Evolutionary conservation across 2,329 filamentous ascomycete genomes (phyloP).

Genomic region (Paraphaeosphaeria sporulosa): DNA sequence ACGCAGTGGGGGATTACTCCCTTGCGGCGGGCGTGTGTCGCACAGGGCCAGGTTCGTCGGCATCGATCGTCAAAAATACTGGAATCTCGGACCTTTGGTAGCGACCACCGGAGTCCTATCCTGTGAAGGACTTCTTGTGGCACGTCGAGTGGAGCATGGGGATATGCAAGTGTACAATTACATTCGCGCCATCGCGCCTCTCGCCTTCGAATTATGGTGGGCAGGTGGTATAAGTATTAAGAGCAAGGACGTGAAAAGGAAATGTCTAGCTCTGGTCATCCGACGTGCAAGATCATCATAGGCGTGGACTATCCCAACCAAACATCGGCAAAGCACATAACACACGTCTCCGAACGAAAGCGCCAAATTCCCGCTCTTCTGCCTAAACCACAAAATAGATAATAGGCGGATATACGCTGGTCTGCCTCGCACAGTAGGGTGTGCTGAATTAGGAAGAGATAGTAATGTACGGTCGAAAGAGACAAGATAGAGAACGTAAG

Average conservation of each 20-base stretch:
- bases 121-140: background rate
- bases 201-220: background rate
- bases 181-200: slow-evolving; percentile 1
- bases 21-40: background rate
- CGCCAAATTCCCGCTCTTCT: slow-evolving; percentile 2
- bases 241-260: background rate
- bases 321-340: background rate
- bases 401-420: background rate
- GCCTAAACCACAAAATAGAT: background rate
- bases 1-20: background rate
- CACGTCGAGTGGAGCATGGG: background rate
- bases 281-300: slow-evolving; percentile 13
- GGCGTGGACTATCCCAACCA: background rate
- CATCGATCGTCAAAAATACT: background rate
- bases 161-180: slow-evolving; percentile 2
- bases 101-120: no score
- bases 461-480: slow-evolving; percentile 12
- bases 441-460: slow-evolving; percentile 15
- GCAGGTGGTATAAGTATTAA: slow-evolving; percentile 3
- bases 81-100: no score
- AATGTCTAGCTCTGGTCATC: slow-evolving; percentile 6
- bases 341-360: background rate
- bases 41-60: background rate
- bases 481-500: background rate
- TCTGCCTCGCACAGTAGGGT: background rate